Base-by-base conservation (phyloP, 225 moss, liverwort and hornwort species). In the Physcomitrellopsis africana region DNA sequence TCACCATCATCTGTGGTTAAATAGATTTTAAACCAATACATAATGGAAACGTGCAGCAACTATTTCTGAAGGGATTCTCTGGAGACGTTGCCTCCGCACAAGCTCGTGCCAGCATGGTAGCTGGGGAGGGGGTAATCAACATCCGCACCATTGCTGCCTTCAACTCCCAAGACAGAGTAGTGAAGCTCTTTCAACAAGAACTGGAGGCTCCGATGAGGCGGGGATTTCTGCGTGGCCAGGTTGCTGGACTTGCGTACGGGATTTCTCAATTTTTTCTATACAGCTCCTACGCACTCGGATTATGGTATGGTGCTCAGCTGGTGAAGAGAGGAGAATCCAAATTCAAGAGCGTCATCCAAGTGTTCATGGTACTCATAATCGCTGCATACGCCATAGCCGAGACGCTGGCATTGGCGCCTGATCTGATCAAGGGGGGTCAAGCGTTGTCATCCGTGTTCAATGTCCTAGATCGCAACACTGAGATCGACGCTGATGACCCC, bases 121-220 rank as follows among this genome's bases (percentile, higher is more conserved):
- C 85, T 19, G 83, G 68, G 45, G 88, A 88, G 80, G 81, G 78
- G 23, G 85, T 88, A 9, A 83, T 29, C 48, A 83, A 88, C 70
- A 86, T 88, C 51, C 85, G 88, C 24, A 88, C 85, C 4, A 65
- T 88, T 27, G 88, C 85, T 65, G 88, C 88, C 51, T 88, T 88
- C 68, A 88, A 88, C 54, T 83, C 88, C 23, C 76, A 88, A 70
- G 81, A 78, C 3, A 67, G 82, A 73, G 85, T 88, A 1, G 46
- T 83, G n/a, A 19, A 79, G 55, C 83, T 83, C 56, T 88, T 85
- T 7, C 75, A 83, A 49, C 53, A 72, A 26, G 88, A 88, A 53
- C 76, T 88, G 1, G 70, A 70, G 55, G 88, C 70, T 11, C 88
- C 85, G 11, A 69, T 82, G 83, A 85, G 58, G 73, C 76, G 73